These are phyloP conservation scores for Paracoccidioides brasiliensis DNA, from an alignment of 2,329 filamentous ascomycete species.

Conservation along the genomic window DNA sequence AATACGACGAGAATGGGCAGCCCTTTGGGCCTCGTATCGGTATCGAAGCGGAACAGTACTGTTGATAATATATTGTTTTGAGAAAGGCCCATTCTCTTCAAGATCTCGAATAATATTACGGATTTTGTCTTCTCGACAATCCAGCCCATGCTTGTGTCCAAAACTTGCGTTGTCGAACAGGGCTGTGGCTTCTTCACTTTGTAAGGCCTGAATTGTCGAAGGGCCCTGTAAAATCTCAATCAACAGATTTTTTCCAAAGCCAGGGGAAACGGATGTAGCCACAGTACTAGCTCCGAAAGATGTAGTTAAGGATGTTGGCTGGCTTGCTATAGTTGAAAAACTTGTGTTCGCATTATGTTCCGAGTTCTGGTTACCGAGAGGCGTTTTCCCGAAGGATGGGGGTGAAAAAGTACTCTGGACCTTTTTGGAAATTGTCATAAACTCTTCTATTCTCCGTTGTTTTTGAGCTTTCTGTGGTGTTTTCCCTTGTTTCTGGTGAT, in stretches of 20 bases:
- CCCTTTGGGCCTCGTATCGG: constrained; percentile 27
- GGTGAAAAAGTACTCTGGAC: neutral
- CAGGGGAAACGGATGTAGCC: constrained; percentile 6
- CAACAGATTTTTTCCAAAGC: neutral
- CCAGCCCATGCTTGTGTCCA: neutral
- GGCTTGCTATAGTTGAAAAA: constrained; percentile 2
- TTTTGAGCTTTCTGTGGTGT: neutral
- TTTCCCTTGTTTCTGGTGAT: constrained; percentile 8
- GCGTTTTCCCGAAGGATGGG: neutral
- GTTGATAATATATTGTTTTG: constrained; percentile 15
- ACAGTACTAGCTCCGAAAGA: constrained; percentile 7
- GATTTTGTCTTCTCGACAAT: constrained; percentile 7
- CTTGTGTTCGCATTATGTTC: neutral
- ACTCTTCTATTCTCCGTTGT: constrained; percentile 6
- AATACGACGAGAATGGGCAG: constrained; percentile 20
- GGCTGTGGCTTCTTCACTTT: neutral
- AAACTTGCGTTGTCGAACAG: neutral
- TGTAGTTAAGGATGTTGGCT: neutral
- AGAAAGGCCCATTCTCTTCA: constrained; percentile 25
- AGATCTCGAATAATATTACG: constrained; percentile 19
- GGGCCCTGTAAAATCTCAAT: constrained; percentile 3
- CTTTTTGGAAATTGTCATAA: neutral
- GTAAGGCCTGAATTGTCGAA: neutral
- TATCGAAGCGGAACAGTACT: constrained; percentile 21
- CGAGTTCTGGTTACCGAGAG: neutral